These are phyloP conservation scores for Kodamaea nitidulidarum DNA, from an alignment of 805 yeast species.

Conservation along the genomic window DNA sequence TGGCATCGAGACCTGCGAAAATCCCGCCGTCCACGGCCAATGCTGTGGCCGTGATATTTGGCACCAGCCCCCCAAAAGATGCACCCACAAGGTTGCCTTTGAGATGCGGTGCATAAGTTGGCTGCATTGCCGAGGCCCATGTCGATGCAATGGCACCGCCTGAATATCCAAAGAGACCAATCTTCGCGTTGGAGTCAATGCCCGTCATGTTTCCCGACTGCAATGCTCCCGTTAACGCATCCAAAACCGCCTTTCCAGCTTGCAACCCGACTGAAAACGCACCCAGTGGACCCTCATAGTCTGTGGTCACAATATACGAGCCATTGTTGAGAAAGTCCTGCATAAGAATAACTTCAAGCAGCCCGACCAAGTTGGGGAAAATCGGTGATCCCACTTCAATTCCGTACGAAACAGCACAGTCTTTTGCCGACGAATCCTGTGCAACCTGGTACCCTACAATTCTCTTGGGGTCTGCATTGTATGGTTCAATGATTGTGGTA, in stretches of 20 bases:
- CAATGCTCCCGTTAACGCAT: slow-evolving; percentile 28
- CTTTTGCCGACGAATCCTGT: slow-evolving; percentile 17
- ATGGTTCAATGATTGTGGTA: slow-evolving; percentile 21
- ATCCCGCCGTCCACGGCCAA: slow-evolving; percentile 20
- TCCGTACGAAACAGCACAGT: slow-evolving; percentile 21
- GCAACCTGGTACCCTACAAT: slow-evolving; percentile 19
- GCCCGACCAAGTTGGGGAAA: slow-evolving; percentile 11
- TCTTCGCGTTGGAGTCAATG: slow-evolving; percentile 17
- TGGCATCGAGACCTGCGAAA: slow-evolving; percentile 28
- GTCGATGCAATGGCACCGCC: slow-evolving; percentile 36
- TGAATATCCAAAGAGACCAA: slow-evolving; percentile 33
- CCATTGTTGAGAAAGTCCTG: slow-evolving; percentile 21
- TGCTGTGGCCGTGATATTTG: slow-evolving; percentile 29
- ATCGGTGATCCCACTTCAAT: slow-evolving; percentile 14
- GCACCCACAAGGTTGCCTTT: slow-evolving; percentile 24
- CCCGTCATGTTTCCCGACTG: slow-evolving; percentile 17
- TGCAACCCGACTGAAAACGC: slow-evolving; percentile 29
- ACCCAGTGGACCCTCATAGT: slow-evolving; percentile 31
- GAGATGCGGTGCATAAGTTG: slow-evolving; percentile 34
- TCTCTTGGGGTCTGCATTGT: slow-evolving; percentile 21
- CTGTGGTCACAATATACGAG: slow-evolving; percentile 31
- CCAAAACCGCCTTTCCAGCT: slow-evolving; percentile 28
- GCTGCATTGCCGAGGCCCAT: slow-evolving; percentile 37
- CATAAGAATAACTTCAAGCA: slow-evolving; percentile 14
- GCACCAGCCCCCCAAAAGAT: slow-evolving; percentile 34